Conservation (phyloP, 768 basidiomycete species). For the Termitomyces bulborhizus region DNA sequence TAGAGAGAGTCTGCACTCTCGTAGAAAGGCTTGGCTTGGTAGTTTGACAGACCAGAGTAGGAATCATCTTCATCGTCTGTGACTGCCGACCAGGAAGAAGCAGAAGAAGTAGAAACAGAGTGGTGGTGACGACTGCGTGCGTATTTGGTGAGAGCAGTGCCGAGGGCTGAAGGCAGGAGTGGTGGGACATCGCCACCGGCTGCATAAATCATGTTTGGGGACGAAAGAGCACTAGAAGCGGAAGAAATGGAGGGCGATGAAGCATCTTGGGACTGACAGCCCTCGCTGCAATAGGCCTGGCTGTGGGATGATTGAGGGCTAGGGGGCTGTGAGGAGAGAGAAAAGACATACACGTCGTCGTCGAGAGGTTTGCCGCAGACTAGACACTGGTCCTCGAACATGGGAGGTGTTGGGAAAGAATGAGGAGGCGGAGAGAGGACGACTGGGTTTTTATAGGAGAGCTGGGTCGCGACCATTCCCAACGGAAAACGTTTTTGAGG, state of each 20-base stretch:
- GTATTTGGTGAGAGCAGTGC: slow-evolving; percentile 44
- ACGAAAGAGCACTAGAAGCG: slow-evolving; percentile 62
- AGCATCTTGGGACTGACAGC: slow-evolving; percentile 56
- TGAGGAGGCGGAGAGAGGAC: slow-evolving; percentile 8
- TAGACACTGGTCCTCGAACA: slow-evolving; percentile 80
- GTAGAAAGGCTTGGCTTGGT: slow-evolving; percentile 25
- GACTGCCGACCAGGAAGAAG: slow-evolving; percentile 58
- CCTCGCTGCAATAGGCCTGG: slow-evolving; percentile 65
- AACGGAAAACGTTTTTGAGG: slow-evolving; percentile 29
- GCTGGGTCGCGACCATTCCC: slow-evolving; percentile 29
- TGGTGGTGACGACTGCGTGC: slow-evolving; percentile 37
- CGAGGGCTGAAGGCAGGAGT: slow-evolving; percentile 61
- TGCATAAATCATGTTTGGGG: slow-evolving; percentile 52
- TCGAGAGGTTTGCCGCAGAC: slow-evolving; percentile 60
- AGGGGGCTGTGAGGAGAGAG: slow-evolving; percentile 12
- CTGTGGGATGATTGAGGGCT: slow-evolving; percentile 27
- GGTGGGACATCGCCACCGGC: slow-evolving; percentile 58
- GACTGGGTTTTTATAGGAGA: slow-evolving; percentile 29
- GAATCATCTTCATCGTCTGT: slow-evolving; percentile 63
- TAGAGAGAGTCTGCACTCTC: slow-evolving; percentile 34
- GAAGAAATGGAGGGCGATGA: slow-evolving; percentile 65
- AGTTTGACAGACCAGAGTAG: slow-evolving; percentile 22
- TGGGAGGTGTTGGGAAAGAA: slow-evolving; percentile 20
- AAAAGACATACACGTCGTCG: slow-evolving; percentile 50
- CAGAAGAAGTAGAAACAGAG: slow-evolving; percentile 57